Percentiles rank a stretch among this genome's conserved stretches.
phyloP scores from a whole-genome alignment of 2,329 filamentous ascomycete species.

The Aspergillus melleus region DNA sequence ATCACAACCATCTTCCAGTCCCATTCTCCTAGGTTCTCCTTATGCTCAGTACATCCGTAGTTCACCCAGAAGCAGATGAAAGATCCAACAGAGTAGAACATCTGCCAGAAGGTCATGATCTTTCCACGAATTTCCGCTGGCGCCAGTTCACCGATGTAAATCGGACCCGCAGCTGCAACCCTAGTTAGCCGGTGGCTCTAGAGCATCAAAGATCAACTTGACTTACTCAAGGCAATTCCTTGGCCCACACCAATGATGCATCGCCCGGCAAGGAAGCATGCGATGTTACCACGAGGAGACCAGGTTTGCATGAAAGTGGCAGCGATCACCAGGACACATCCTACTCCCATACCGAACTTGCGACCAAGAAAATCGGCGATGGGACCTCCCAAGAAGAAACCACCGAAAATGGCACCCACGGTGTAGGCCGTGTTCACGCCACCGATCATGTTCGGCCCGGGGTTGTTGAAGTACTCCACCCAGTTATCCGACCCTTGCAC shows the following conservation, averaged over 20 bases:
- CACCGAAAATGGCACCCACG: slow-evolving; percentile 68
- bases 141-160: slow-evolving; percentile 70
- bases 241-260: slow-evolving; percentile 70
- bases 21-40: slow-evolving; percentile 63
- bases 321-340: slow-evolving; percentile 65
- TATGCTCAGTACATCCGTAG: slow-evolving; percentile 61
- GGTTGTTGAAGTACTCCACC: slow-evolving; percentile 61
- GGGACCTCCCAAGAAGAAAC: slow-evolving; percentile 69
- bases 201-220: neutral
- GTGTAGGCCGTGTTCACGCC: slow-evolving; percentile 69
- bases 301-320: slow-evolving; percentile 71
- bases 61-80: slow-evolving; percentile 69
- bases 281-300: slow-evolving; percentile 60
- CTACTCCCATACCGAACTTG: slow-evolving; percentile 64
- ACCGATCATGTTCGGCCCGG: slow-evolving; percentile 48
- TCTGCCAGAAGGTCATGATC: slow-evolving; percentile 70
- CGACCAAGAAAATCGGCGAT: slow-evolving; percentile 63
- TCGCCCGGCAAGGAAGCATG: slow-evolving; percentile 67
- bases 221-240: slow-evolving; percentile 62
- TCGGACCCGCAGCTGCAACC: slow-evolving; percentile 58
- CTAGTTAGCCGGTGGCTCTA: neutral
- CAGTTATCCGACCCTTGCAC: slow-evolving; percentile 68
- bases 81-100: slow-evolving; percentile 65
- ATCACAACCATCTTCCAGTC: slow-evolving; percentile 73
- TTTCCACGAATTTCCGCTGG: slow-evolving; percentile 64